Evolutionary conservation across 192 early-diverging fungal species (phyloP), one percentile per base, ranked within the genome.

Genomic region (Fimicolochytrium jonesii): DNA sequence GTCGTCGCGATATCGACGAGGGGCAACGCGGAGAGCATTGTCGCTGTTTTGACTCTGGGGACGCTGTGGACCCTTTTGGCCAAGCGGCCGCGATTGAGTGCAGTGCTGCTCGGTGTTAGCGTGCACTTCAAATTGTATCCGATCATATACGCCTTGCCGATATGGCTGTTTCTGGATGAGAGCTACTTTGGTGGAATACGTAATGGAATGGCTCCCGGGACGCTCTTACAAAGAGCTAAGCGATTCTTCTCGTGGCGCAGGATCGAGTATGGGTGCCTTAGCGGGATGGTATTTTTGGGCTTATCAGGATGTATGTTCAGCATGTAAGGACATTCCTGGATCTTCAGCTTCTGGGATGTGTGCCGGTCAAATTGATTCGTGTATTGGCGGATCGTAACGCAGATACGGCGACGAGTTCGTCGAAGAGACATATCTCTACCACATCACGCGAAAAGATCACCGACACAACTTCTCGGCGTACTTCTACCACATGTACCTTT

Each of bases 121-220:
- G 95, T 99, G 25, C 97, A 99, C 70, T 85, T 97, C 42, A 99
- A 99, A 67, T 92, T 97, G 9, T 99, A 97, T 72, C 95, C 97
- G 1, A 80, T 95, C 49, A 88, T 99, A n/a, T 93, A 97, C 64
- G 89, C 89, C 3, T 61, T 95, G 0, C 90, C 94, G 0, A 55
- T 99, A 29, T 76, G 92, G 69, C 70, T 90, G 37, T 39, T 11
- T 39, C 37, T 39, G 10, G 37, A 39, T 39, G 9, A 9, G 10
- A 39, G 17, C 17, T 39, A 39, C n/a, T n/a, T n/a, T n/a, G n/a
- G n/a, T n/a, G n/a, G n/a, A n/a, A n/a, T n/a, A n/a, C n/a, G n/a
- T n/a, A n/a, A n/a, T n/a, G n/a, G n/a, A n/a, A n/a, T n/a, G n/a
- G n/a, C n/a, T n/a, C n/a, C n/a, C n/a, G n/a, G n/a, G n/a, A n/a